Percentiles rank a stretch among this genome's conserved stretches.
Evolutionary conservation across 306 rosid species (phyloP).

Genomic region (Malus sylvestris): DNA sequence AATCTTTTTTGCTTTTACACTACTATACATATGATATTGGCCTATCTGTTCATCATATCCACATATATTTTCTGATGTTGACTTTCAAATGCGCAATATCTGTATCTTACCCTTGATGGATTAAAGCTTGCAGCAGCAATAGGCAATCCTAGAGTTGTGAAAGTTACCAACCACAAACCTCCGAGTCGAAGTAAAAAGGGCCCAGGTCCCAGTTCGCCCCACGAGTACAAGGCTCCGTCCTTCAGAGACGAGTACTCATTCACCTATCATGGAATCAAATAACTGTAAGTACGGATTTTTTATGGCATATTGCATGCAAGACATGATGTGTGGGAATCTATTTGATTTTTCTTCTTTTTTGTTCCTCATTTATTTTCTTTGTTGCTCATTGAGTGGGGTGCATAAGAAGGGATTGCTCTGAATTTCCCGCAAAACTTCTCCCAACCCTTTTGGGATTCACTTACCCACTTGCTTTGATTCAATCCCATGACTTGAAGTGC

Average conservation of each 20-base stretch:
- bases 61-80: background rate
- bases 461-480: background rate
- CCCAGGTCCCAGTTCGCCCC: conserved; percentile 90
- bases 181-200: conserved; percentile 87
- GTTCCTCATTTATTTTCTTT: background rate
- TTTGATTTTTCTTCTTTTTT: background rate
- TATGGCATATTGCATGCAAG: conserved; percentile 1
- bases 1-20: background rate
- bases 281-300: background rate
- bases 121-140: conserved; percentile 93
- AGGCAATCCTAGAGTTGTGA: conserved; percentile 76
- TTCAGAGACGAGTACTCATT: conserved; percentile 92
- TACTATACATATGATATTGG: background rate
- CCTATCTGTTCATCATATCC: background rate
- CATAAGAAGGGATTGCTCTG: background rate
- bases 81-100: background rate
- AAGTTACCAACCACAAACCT: conserved; percentile 79
- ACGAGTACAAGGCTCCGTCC: conserved; percentile 61
- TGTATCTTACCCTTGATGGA: conserved; percentile 73
- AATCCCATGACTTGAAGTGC: background rate
- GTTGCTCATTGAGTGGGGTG: background rate
- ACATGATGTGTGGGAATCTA: background rate
- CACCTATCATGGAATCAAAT: conserved; percentile 44
- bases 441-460: background rate
- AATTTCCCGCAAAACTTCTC: background rate